Conservation (phyloP, 768 basidiomycete species). For the Boletus tomentosulus region DNA sequence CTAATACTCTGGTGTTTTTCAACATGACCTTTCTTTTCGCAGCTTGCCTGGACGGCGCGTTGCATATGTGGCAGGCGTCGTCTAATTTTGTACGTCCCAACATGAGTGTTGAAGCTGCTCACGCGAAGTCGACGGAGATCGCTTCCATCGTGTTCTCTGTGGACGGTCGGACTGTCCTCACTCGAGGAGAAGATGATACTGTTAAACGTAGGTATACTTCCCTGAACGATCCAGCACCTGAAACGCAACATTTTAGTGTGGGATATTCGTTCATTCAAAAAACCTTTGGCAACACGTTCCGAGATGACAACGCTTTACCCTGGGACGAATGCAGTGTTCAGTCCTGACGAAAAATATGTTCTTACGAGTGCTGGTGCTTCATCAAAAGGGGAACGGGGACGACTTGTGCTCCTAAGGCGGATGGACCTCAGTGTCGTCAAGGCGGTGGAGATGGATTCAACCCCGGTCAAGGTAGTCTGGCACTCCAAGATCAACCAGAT, state of each 20-base stretch:
- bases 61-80: conserved; percentile 90
- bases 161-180: conserved; percentile 81
- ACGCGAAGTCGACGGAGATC: conserved; percentile 80
- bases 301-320: conserved; percentile 79
- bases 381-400: conserved; percentile 64
- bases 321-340: conserved; percentile 91
- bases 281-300: conserved; percentile 68
- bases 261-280: conserved; percentile 90
- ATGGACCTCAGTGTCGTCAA: conserved; percentile 66
- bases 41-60: conserved; percentile 89
- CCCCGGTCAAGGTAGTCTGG: conserved; percentile 90
- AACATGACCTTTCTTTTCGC: conserved; percentile 7
- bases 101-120: conserved; percentile 81
- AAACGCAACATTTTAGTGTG: conserved; percentile 57
- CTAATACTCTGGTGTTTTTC: neutral
- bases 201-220: conserved; percentile 76
- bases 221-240: neutral
- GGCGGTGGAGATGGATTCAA: conserved; percentile 63
- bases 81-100: conserved; percentile 94
- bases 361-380: conserved; percentile 77
- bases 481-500: conserved; percentile 98
- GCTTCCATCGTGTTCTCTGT: conserved; percentile 86
- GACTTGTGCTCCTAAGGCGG: conserved; percentile 69
- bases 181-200: conserved; percentile 91
- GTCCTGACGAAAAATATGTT: conserved; percentile 87